phyloP scores from a whole-genome alignment of 345 rosid species.

The Brassica juncea region DNA sequence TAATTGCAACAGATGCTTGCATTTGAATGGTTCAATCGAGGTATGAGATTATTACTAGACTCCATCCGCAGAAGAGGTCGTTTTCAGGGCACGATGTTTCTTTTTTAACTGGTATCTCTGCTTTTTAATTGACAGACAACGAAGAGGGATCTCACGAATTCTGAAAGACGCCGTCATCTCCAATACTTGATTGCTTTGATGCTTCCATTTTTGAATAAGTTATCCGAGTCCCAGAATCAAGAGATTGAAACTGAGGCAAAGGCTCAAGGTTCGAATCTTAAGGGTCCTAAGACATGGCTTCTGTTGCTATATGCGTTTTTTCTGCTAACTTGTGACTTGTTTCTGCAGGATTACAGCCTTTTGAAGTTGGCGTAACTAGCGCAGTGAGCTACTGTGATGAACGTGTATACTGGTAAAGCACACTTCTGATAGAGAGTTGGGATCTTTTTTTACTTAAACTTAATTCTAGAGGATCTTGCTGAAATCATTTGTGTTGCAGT shows the following conservation, averaged over 20 bases:
- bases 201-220: not conserved
- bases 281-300: not conserved
- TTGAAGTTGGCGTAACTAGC: not conserved
- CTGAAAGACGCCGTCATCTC: conserved; percentile 20
- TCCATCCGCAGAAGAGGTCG: not conserved
- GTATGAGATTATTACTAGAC: not conserved
- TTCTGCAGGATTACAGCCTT: not conserved
- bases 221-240: not conserved
- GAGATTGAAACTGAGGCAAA: not conserved
- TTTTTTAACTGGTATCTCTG: not conserved
- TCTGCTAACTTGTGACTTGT: not conserved
- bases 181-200: conserved; percentile 10
- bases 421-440: not conserved
- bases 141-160: not conserved
- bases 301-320: not conserved
- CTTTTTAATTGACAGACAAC: not conserved
- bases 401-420: not conserved
- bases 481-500: not conserved
- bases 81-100: not conserved
- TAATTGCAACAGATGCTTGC: not conserved
- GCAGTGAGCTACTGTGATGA: not conserved
- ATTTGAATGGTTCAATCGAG: not conserved
- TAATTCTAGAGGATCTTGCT: not conserved
- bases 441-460: not conserved
- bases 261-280: not conserved